Evolutionary conservation across 768 basidiomycete species (phyloP).

Genomic region (Sarcomyxa edulis): DNA sequence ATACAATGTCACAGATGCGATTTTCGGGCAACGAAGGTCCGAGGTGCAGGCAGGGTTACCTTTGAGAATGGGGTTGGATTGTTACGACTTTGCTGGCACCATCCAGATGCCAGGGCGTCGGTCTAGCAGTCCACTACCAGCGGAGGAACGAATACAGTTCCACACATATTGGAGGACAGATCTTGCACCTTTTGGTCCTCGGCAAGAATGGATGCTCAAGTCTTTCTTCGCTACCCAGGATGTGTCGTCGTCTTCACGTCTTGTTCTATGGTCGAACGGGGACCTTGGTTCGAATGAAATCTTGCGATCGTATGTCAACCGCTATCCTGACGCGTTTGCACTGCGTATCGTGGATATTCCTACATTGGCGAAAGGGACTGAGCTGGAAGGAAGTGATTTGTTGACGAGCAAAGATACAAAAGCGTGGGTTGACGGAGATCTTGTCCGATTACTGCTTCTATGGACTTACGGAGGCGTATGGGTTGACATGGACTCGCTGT

Average conservation of each 20-base stretch:
- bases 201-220: conserved; percentile 89
- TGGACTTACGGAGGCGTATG: conserved; percentile 93
- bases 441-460: conserved; percentile 80
- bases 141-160: conserved; percentile 55
- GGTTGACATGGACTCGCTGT: conserved; percentile 96
- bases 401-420: conserved; percentile 62
- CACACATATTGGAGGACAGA: conserved; percentile 96
- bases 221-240: conserved; percentile 94
- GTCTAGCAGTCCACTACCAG: conserved; percentile 17
- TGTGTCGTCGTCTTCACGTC: conserved; percentile 44
- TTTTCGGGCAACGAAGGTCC: conserved; percentile 61
- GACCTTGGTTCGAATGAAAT: conserved; percentile 53
- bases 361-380: conserved; percentile 68
- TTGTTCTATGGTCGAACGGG: conserved; percentile 93
- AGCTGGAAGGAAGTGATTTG: conserved; percentile 59
- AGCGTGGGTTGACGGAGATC: conserved; percentile 95
- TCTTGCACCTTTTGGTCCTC: conserved; percentile 69
- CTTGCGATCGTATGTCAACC: conserved; percentile 50
- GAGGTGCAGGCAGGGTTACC: conserved; percentile 79
- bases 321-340: conserved; percentile 68
- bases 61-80: conserved; percentile 78
- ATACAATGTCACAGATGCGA: conserved; percentile 63
- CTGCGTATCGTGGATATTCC: conserved; percentile 66
- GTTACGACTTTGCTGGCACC: conserved; percentile 89
- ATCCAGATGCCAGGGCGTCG: conserved; percentile 35